phyloP scores from a whole-genome alignment of 768 basidiomycete species.

The Crassisporium funariophilum region DNA sequence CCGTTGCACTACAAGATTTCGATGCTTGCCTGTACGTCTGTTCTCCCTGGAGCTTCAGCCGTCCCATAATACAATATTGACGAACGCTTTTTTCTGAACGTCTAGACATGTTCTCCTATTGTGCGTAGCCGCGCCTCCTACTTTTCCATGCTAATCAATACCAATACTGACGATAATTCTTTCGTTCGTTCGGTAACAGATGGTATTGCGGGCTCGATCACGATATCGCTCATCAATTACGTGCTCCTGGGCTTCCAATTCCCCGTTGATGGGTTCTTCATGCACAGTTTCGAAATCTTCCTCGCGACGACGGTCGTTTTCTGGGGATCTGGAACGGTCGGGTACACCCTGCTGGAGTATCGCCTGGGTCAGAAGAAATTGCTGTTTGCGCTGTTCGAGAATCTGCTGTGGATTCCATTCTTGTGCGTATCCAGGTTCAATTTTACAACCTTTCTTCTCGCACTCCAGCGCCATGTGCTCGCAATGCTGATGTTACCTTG shows the following conservation, averaged over 20 bases:
- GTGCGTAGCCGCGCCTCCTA: constrained; percentile 23
- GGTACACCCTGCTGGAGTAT: constrained; percentile 74
- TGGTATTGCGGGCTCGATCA: constrained; percentile 68
- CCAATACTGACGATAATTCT: constrained; percentile 3
- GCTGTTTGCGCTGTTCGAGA: constrained; percentile 54
- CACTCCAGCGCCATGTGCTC: neutral
- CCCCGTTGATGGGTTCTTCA: constrained; percentile 74
- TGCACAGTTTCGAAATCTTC: constrained; percentile 82
- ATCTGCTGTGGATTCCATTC: constrained; percentile 71
- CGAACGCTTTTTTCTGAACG: too few relatives aligned
- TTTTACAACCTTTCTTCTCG: neutral
- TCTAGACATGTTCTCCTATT: constrained; percentile 59
- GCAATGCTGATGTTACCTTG: constrained; percentile 1
- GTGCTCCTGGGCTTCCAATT: constrained; percentile 73
- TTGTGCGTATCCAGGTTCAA: constrained; percentile 52
- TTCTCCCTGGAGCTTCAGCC: too few relatives aligned
- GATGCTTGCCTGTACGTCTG: constrained; percentile 63
- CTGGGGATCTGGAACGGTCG: constrained; percentile 71
- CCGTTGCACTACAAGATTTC: constrained; percentile 84
- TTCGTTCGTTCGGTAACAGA: constrained; percentile 26
- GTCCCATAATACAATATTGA: too few relatives aligned
- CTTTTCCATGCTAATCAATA: neutral
- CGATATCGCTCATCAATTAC: constrained; percentile 74
- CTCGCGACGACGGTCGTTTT: constrained; percentile 78
- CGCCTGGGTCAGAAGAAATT: constrained; percentile 61